These are phyloP conservation scores for Agaricus blazei DNA, from an alignment of 768 basidiomycete species.

Conservation along the genomic window DNA sequence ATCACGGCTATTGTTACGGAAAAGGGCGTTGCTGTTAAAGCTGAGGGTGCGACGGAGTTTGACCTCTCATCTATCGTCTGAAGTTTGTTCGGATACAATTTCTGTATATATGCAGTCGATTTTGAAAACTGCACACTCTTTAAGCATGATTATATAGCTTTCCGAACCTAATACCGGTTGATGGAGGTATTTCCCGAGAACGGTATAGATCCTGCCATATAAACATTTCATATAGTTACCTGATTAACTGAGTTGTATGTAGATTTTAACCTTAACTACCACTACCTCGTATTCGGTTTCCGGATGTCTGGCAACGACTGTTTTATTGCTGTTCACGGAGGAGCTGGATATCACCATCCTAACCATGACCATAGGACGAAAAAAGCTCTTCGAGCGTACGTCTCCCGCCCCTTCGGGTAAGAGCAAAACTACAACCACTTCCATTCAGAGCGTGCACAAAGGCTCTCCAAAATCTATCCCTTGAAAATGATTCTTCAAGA, in stretches of 20 bases:
- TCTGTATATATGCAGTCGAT: too few relatives aligned
- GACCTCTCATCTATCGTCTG: slow-evolving; percentile 59
- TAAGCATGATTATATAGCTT: too few relatives aligned
- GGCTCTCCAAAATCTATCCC: slow-evolving; percentile 19
- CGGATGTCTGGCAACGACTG: slow-evolving; percentile 24
- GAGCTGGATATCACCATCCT: slow-evolving; percentile 62
- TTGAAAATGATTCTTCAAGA: neutral
- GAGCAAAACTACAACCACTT: neutral
- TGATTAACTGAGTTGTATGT: too few relatives aligned
- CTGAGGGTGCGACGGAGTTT: slow-evolving; percentile 49
- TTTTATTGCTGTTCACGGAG: slow-evolving; percentile 65
- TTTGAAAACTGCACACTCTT: too few relatives aligned
- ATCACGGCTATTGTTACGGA: slow-evolving; percentile 97
- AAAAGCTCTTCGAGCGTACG: slow-evolving; percentile 50
- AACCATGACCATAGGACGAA: slow-evolving; percentile 48
- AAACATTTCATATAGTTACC: too few relatives aligned
- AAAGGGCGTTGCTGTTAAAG: slow-evolving; percentile 82
- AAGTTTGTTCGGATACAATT: slow-evolving; percentile 2
- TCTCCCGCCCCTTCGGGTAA: neutral
- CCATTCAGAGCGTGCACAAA: slow-evolving; percentile 46
- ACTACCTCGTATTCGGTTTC: slow-evolving; percentile 3
- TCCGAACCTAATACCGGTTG: too few relatives aligned
- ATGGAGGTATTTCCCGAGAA: too few relatives aligned
- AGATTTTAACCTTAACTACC: neutral
- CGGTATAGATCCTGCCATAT: too few relatives aligned